These are phyloP conservation scores for Yamadazyma diddensiae DNA, from an alignment of 1,139 yeast genomes.

Conservation along the genomic window DNA sequence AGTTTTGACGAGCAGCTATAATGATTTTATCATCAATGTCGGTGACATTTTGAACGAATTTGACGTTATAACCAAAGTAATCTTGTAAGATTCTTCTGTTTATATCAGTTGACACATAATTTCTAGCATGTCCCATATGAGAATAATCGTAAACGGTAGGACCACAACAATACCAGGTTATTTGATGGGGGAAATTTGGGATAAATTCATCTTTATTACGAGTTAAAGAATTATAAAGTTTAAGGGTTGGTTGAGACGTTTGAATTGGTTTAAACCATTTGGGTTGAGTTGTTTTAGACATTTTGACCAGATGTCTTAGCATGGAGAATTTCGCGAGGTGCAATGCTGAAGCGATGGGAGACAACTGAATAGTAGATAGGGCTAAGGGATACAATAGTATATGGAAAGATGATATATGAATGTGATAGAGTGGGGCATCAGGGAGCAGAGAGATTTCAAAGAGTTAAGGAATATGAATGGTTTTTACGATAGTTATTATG, in stretches of 20 bases:
- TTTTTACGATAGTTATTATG: too few species aligned
- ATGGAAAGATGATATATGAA: too few species aligned
- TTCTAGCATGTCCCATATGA: conserved; percentile 99
- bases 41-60: conserved; percentile 92
- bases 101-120: conserved; percentile 92
- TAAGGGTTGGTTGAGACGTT: conserved; percentile 18
- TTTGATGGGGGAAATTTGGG: conserved; percentile 59
- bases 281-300: conserved; percentile 39
- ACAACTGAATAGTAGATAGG: too few species aligned
- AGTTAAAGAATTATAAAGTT: conserved; percentile 75
- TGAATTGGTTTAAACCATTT: conserved; percentile 33
- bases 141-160: conserved; percentile 97
- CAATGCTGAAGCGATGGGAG: too few species aligned
- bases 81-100: conserved; percentile 84
- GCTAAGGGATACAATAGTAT: too few species aligned
- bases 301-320: conserved; percentile 14
- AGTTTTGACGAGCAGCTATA: conserved; percentile 87
- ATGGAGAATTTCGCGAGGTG: too few species aligned
- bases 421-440: too few species aligned
- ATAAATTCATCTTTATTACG: conserved; percentile 73
- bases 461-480: too few species aligned
- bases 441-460: too few species aligned
- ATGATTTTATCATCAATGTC: conserved; percentile 97
- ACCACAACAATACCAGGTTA: conserved; percentile 97
- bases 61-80: conserved; percentile 84